Base-by-base conservation (phyloP, 352 stramenopile species). In the Elongisporangium undulatum region DNA sequence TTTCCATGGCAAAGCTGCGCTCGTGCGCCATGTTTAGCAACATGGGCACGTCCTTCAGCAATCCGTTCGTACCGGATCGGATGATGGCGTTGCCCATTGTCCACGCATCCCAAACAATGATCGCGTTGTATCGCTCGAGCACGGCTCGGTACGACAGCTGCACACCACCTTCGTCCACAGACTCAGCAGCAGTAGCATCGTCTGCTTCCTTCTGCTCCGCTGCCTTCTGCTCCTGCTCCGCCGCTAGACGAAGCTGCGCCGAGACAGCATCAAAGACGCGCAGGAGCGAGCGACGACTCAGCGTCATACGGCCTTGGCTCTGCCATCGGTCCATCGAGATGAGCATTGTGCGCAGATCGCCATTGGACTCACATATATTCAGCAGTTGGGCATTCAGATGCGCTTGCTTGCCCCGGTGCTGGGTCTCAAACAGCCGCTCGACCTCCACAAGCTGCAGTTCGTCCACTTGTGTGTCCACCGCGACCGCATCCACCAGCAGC, bases 341-440 rank as follows among this genome's bases (percentile, higher is more conserved):
- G 3, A 91, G 49, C 71, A 85, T 73, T 2, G 79, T 87, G 22
- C 67, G 71, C 20, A 91, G 59, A 23, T 91, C 79, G 34, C 85
- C 64, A 52, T 84, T 85, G 2, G 77, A 80, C 48, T 86, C 75
- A 49, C 81, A 91, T 20, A 89, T 67, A 51, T 89, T 87, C n/a
- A 91, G 50, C 19, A 91, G 62, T 45, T 89, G 68, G 12, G 81
- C 66, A 55, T 86, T 84, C 34, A 91, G 52, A 15, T 69, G 50
- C 17, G 58, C 55, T 49, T 75, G 75, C 50, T 77, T 22, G 5
- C 61, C 55, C 17, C 68, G 69, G 52, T 91, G 67, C 56, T 83
- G 73, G 17, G 45, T 61, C 51, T 91, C 75, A 53, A 76, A 91
- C n/a, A 78, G 71, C n/a, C 70, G 69, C 66, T 91, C 77, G 19